A percentile compares a stretch with the other conserved stretches of the same genome.
These are phyloP conservation scores for Clathrospora elynae DNA, from an alignment of 2,329 filamentous ascomycete genomes.

Conservation along the genomic window DNA sequence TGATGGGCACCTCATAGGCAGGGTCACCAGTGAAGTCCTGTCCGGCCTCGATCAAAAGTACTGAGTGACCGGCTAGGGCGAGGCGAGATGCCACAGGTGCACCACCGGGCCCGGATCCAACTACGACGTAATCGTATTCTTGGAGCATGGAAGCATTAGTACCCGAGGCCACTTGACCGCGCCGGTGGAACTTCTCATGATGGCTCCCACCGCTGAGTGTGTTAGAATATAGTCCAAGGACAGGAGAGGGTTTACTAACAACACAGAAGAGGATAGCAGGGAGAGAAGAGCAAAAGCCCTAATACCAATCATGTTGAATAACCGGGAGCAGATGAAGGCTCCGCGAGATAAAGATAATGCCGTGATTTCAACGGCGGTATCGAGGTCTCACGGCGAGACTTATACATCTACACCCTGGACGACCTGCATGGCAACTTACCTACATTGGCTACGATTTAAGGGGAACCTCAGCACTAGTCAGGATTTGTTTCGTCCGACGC, in stretches of 20 bases:
- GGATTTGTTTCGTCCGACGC: too few species aligned
- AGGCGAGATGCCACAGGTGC: constrained; percentile 63
- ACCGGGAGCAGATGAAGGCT: too few species aligned
- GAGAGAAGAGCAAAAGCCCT: constrained; percentile 18
- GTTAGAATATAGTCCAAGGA: too few species aligned
- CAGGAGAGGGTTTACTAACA: too few species aligned
- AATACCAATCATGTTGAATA: constrained; percentile 13
- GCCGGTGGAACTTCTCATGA: background rate
- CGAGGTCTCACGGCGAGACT: too few species aligned
- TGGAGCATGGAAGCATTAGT: constrained; percentile 19
- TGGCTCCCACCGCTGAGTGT: constrained; percentile 24
- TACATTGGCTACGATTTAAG: too few species aligned
- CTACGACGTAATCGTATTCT: constrained; percentile 64
- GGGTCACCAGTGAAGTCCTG: constrained; percentile 58
- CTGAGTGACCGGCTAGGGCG: constrained; percentile 61
- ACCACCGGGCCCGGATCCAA: constrained; percentile 65
- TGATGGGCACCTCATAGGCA: constrained; percentile 58
- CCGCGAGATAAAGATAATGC: too few species aligned
- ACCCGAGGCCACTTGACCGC: background rate
- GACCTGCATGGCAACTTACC: too few species aligned
- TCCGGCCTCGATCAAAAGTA: constrained; percentile 64
- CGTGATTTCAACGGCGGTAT: too few species aligned
- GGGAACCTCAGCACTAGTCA: too few species aligned
- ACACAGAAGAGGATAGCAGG: constrained; percentile 10
- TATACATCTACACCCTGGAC: too few species aligned